A percentile compares a stretch with the other conserved stretches of the same genome.
Evolutionary conservation across 768 basidiomycete species (phyloP).

Genomic region (Hirschioporus abietinus): DNA sequence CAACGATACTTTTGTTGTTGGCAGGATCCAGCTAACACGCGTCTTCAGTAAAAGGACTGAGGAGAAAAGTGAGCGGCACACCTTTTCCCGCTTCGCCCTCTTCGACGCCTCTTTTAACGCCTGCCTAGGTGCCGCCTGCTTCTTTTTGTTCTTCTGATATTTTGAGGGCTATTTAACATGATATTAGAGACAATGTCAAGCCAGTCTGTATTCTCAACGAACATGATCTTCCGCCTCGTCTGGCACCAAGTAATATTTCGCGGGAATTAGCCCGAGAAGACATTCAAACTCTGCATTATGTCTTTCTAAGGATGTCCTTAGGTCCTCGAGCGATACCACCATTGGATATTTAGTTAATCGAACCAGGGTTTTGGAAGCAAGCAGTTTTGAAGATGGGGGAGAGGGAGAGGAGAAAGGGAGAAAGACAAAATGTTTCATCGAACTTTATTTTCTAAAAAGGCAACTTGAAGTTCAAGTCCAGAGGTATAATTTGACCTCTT

Average conservation of each 20-base stretch:
- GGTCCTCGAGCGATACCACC: constrained; percentile 42
- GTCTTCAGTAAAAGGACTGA: background rate
- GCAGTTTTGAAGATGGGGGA: background rate
- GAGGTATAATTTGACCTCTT: background rate
- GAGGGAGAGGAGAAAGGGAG: background rate
- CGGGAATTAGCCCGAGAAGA: constrained; percentile 79
- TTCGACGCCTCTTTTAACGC: constrained; percentile 84
- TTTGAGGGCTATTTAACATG: constrained; percentile 47
- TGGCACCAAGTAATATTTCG: constrained; percentile 78
- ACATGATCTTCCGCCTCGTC: constrained; percentile 69
- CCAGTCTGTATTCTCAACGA: constrained; percentile 15
- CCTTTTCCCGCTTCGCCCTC: constrained; percentile 86
- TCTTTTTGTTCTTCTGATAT: constrained; percentile 86
- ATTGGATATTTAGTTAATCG: constrained; percentile 22
- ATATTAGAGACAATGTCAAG: constrained; percentile 5
- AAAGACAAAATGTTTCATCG: background rate
- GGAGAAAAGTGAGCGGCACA: constrained; percentile 21
- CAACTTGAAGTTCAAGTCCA: background rate
- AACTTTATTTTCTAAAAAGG: background rate
- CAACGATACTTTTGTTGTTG: constrained; percentile 74
- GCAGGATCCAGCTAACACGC: constrained; percentile 78
- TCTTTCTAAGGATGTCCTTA: constrained; percentile 63
- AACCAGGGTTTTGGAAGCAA: background rate
- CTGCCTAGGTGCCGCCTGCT: constrained; percentile 77
- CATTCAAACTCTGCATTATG: constrained; percentile 87